Conservation (phyloP, 2,329 filamentous ascomycete genomes). For the Rutstroemia sp. region DNA sequence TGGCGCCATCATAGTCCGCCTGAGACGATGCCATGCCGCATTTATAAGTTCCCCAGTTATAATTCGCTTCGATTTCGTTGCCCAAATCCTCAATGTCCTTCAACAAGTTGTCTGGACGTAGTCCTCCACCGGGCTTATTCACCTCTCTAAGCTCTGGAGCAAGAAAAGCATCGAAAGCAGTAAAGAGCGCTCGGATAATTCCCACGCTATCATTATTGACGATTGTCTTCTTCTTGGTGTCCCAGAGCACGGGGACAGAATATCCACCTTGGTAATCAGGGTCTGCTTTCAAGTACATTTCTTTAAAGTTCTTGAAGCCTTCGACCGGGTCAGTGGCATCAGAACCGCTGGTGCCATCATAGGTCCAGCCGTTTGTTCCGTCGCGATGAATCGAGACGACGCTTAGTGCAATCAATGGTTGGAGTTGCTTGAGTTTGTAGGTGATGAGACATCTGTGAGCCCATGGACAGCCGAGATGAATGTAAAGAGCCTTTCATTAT, state of each 20-base stretch:
- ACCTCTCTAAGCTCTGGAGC: not conserved
- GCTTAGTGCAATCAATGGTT: not conserved
- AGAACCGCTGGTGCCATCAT: slow-evolving; percentile 8
- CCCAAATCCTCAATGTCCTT: slow-evolving; percentile 41
- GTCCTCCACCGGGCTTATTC: slow-evolving; percentile 1
- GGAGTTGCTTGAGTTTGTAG: not conserved
- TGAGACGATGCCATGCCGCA: slow-evolving; percentile 77
- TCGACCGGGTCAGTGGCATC: slow-evolving; percentile 9
- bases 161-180: slow-evolving; percentile 32
- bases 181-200: slow-evolving; percentile 74
- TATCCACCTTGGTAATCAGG: slow-evolving; percentile 57
- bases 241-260: slow-evolving; percentile 61
- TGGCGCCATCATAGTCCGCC: slow-evolving; percentile 70
- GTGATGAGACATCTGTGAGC: not conserved
- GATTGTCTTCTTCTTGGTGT: slow-evolving; percentile 46
- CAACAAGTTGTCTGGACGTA: not conserved
- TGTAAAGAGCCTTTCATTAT: not conserved
- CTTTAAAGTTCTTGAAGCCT: slow-evolving; percentile 50
- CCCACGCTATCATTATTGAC: slow-evolving; percentile 75
- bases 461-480: not conserved
- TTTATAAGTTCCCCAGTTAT: slow-evolving; percentile 66
- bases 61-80: slow-evolving; percentile 66
- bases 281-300: slow-evolving; percentile 58
- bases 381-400: not conserved
- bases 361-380: slow-evolving; percentile 3